phyloP scores from a whole-genome alignment of 148 eudicot genomes.

The Vaccinium vitisidaea region DNA sequence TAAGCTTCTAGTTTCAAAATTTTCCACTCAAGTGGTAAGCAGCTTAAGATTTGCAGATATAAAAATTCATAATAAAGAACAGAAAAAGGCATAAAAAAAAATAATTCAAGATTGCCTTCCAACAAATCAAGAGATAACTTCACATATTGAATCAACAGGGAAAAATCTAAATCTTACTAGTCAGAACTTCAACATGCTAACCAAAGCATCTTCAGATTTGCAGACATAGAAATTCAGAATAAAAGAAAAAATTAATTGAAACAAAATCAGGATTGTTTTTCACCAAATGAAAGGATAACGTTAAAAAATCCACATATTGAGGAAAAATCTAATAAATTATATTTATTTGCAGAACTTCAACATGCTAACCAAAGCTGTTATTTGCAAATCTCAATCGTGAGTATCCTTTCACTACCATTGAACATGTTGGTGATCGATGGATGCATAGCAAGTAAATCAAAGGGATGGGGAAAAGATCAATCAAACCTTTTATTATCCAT shows the following conservation, averaged over 20 bases:
- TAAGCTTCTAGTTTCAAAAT: background rate
- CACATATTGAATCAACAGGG: background rate
- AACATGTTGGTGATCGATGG: no score
- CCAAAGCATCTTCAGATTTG: no score
- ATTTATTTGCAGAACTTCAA: no score
- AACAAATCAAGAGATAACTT: background rate
- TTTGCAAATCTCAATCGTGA: background rate
- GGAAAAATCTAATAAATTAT: no score
- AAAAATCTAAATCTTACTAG: background rate
- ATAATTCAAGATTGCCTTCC: background rate
- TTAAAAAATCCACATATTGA: no score
- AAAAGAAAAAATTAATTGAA: no score
- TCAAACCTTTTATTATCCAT: constrained; percentile 53
- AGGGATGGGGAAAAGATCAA: constrained; percentile 6
- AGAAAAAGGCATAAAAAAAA: background rate
- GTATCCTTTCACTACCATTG: background rate
- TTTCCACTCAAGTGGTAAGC: background rate
- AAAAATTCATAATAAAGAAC: background rate
- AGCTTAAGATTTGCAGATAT: background rate
- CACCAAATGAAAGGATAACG: no score
- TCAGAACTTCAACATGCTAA: background rate
- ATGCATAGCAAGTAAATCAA: background rate
- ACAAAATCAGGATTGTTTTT: no score
- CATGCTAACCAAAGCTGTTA: background rate
- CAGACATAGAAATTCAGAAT: no score